Conservation (phyloP, 2,329 filamentous ascomycete species). For the Fusarium floridanum region DNA sequence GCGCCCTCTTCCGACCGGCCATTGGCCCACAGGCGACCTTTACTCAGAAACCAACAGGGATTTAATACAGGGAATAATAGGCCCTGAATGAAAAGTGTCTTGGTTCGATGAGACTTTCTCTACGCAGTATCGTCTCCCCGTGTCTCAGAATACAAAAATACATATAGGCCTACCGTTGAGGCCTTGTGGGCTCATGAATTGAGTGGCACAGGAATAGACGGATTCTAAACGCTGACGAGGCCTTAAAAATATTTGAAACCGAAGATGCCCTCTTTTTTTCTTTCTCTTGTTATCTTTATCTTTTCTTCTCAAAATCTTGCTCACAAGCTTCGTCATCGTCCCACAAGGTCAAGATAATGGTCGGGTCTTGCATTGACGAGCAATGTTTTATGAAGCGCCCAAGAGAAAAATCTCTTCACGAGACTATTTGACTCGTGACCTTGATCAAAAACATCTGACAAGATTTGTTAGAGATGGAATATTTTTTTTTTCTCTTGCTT, state of each 20-base stretch:
- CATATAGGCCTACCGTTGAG: conserved; percentile 27
- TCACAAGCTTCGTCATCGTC: conserved; percentile 27
- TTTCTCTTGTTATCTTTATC: background rate
- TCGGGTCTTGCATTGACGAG: conserved; percentile 31
- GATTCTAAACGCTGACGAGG: background rate
- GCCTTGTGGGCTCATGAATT: conserved; percentile 27
- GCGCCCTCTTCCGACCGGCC: conserved; percentile 23
- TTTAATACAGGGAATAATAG: conserved; percentile 10
- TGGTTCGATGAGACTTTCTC: conserved; percentile 14
- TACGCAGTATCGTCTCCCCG: background rate
- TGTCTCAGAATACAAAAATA: background rate
- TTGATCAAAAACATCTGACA: background rate
- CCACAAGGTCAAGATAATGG: conserved; percentile 30
- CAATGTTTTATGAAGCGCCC: conserved; percentile 39
- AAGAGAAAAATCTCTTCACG: background rate
- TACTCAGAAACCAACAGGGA: conserved; percentile 20
- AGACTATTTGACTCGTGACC: conserved; percentile 6
- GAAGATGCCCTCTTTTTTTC: conserved; percentile 1
- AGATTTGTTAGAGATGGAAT: background rate
- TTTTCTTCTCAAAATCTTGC: background rate
- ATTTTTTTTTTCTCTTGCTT: background rate
- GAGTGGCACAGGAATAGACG: conserved; percentile 16
- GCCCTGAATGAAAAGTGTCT: background rate
- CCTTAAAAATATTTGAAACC: conserved; percentile 24
- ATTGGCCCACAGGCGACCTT: conserved; percentile 36